A percentile compares a stretch with the other conserved stretches of the same genome.
phyloP scores from a whole-genome alignment of 1,284 basidiomycete species.

The Malassezia japonica region DNA sequence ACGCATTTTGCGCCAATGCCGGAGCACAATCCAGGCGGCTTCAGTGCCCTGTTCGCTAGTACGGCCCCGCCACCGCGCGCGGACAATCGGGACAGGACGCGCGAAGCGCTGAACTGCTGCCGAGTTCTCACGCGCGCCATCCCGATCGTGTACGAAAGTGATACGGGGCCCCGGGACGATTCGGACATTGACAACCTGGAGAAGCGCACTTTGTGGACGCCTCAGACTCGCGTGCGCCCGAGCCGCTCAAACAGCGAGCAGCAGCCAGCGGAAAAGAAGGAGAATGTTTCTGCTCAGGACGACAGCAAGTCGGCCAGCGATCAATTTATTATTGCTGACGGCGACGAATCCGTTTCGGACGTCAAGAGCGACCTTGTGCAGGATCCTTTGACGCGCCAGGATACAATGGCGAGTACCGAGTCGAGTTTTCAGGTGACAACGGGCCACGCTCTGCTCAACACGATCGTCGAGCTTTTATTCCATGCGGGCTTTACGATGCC shows the following conservation, averaged over 20 bases:
- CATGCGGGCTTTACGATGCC: conserved; percentile 44
- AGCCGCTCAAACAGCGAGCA: too few relatives aligned
- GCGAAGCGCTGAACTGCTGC: conserved; percentile 40
- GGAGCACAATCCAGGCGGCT: conserved; percentile 1
- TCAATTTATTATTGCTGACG: conserved; percentile 42
- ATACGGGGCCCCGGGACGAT: neutral
- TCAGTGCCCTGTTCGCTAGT: conserved; percentile 15
- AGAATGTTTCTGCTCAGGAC: neutral
- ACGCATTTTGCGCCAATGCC: conserved; percentile 29
- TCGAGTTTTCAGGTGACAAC: neutral
- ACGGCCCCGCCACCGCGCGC: conserved; percentile 5
- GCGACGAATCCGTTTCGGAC: conserved; percentile 21
- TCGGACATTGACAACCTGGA: conserved; percentile 19
- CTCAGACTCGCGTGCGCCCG: neutral
- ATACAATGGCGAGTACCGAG: neutral
- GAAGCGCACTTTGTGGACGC: conserved; percentile 18
- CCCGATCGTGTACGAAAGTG: conserved; percentile 24
- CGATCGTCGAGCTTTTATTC: conserved; percentile 38
- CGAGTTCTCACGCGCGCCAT: conserved; percentile 36
- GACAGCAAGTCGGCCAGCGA: neutral
- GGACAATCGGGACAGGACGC: conserved; percentile 23
- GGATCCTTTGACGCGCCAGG: neutral
- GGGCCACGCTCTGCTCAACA: conserved; percentile 9
- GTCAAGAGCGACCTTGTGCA: neutral
- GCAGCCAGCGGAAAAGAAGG: neutral